These are phyloP conservation scores for Phytophthora tubulina DNA, from an alignment of 352 stramenopile genomes.

Conservation along the genomic window DNA sequence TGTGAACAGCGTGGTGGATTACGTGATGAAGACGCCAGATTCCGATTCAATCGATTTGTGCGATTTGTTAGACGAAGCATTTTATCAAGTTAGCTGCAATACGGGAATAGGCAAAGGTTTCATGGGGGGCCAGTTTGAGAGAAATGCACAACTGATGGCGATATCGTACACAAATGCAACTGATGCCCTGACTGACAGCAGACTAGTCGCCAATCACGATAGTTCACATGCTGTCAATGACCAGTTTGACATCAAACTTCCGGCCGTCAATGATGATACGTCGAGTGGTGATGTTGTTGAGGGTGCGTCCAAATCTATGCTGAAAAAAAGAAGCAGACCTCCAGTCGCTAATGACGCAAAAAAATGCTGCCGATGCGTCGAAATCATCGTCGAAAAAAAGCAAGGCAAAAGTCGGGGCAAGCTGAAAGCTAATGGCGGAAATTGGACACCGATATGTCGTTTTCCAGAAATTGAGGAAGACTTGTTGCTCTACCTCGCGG, in stretches of 20 bases:
- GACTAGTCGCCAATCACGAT: no score
- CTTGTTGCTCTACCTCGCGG: constrained; percentile 19
- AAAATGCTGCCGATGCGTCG: no score
- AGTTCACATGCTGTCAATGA: no score
- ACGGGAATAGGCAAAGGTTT: neutral
- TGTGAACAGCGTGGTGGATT: neutral
- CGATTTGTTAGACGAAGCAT: constrained; percentile 8
- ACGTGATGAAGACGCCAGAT: neutral
- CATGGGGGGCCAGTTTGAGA: neutral
- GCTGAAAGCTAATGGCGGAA: no score
- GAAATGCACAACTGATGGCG: constrained; percentile 8
- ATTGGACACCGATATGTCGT: neutral
- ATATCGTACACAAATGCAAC: constrained; percentile 17
- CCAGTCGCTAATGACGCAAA: no score
- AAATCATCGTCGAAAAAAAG: no score
- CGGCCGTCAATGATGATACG: neutral
- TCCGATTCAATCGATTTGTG: neutral
- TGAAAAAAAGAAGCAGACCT: neutral
- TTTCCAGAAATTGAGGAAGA: constrained; percentile 19
- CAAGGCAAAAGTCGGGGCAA: neutral
- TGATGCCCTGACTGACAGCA: no score
- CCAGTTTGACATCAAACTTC: neutral
- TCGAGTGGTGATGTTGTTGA: neutral
- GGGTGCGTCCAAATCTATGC: neutral
- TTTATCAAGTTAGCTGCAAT: neutral